Evolutionary conservation across 306 rosid species (phyloP), one percentile per base, ranked within the genome.

Genomic region (Adenanthera pavonina): DNA sequence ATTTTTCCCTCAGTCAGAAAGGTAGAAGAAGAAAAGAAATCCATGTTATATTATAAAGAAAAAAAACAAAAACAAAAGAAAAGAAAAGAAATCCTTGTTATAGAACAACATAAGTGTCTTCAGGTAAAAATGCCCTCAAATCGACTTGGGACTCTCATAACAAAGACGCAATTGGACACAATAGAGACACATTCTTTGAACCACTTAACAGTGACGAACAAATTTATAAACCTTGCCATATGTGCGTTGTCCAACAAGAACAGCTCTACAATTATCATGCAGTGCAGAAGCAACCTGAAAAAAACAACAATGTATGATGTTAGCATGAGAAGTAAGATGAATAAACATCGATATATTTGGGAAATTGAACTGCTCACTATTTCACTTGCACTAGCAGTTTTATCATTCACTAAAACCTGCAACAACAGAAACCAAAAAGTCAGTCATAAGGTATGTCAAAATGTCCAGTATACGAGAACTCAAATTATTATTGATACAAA

Each of bases 231-330:
- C 99, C 99, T 95, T 95, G 84, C 99, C 99, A 35, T 79, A 93
- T 77, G 99, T 95, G 81, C 89, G 92, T 81, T 92, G 92, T 44
- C 99, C 99, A 76, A 95, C 99, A 46, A 95, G 97, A 87, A 92
- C 96, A 53, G 97, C 99, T 88, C 87, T 95, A 82, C 98, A 95
- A 61, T 95, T 95, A 84, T 93, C 99, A 83, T 93, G 97, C 79
- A 93, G 89, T n/a, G 99, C 90, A 33, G 98, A 95, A 86, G 99
- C 99, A 92, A 95, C 99, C 99, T 95, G 94, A 74, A 89, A 90
- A 71, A 69, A 83, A 69, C 73, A 74, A 61, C 33, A 73, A 53
- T 66, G 25, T 43, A 61, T 34, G 57, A 46, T 34, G 65, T 25
- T 76, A 67, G 74, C 48, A 53, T 40, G 44, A 64, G 69, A 74